Evolutionary conservation across 345 rosid species (phyloP).

Genomic region (Carallia brachiata): DNA sequence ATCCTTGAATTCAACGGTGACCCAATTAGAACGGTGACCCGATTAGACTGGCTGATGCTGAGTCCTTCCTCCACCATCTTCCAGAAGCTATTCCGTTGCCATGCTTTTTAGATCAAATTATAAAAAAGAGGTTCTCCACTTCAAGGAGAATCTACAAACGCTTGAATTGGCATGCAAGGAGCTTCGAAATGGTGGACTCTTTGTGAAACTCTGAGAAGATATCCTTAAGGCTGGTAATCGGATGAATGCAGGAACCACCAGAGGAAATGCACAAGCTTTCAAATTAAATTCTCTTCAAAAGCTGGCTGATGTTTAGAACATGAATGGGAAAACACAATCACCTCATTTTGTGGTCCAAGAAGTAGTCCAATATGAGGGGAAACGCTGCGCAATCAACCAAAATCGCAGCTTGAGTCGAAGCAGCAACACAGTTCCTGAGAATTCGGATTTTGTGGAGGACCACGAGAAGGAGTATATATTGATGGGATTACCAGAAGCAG

Average conservation of each 20-base stretch:
- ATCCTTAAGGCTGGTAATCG: slow-evolving; percentile 92
- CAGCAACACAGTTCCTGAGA: slow-evolving; percentile 13
- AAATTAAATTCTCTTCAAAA: slow-evolving; percentile 66
- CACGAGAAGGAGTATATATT: slow-evolving; percentile 50
- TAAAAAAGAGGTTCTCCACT: slow-evolving; percentile 49
- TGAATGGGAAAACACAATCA: slow-evolving; percentile 55
- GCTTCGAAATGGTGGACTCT: slow-evolving; percentile 62
- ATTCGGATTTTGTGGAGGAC: slow-evolving; percentile 43
- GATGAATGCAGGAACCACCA: slow-evolving; percentile 85
- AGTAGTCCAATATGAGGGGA: slow-evolving; percentile 74
- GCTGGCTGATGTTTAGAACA: slow-evolving; percentile 79
- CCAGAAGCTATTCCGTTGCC: slow-evolving; percentile 62
- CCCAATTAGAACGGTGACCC: slow-evolving; percentile 42
- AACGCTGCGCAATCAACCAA: slow-evolving; percentile 53
- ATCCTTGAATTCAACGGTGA: slow-evolving; percentile 64
- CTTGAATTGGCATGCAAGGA: slow-evolving; percentile 69
- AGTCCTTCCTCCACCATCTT: slow-evolving; percentile 65
- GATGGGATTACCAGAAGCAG: slow-evolving; percentile 71
- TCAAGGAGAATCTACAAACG: slow-evolving; percentile 40
- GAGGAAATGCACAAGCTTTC: slow-evolving; percentile 93
- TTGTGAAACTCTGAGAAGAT: slow-evolving; percentile 79
- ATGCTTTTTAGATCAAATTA: slow-evolving; percentile 69
- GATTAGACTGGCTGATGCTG: slow-evolving; percentile 60
- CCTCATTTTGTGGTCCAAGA: slow-evolving; percentile 86
- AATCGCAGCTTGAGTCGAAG: slow-evolving; percentile 43